A percentile compares a stretch with the other conserved stretches of the same genome.
These are phyloP conservation scores for Capsicum chinense DNA, from an alignment of 257 asterid genomes.

Conservation along the genomic window DNA sequence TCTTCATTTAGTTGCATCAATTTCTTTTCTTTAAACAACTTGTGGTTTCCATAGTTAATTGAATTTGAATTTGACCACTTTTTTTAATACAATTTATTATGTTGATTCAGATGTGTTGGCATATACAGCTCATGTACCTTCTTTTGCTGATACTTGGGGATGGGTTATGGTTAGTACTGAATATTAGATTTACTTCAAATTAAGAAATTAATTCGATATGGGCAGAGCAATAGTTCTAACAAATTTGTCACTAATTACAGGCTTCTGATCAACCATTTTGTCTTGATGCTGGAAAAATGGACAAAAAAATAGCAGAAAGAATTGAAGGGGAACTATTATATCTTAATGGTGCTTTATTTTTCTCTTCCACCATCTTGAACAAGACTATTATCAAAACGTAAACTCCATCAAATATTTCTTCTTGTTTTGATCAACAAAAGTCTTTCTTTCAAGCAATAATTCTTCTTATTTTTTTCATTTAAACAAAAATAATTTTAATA, in stretches of 20 bases:
- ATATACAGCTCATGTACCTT: constrained; percentile 96
- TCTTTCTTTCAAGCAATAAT: neutral
- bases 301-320: constrained; percentile 82
- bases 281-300: constrained; percentile 80
- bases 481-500: neutral
- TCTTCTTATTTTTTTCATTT: neutral
- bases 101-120: constrained; percentile 73
- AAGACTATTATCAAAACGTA: constrained; percentile 91
- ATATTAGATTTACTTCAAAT: constrained; percentile 17
- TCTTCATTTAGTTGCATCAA: neutral
- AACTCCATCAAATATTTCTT: neutral
- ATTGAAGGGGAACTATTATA: constrained; percentile 84
- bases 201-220: neutral
- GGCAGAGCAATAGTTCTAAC: neutral
- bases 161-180: constrained; percentile 75
- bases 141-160: constrained; percentile 99
- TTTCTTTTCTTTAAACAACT: neutral
- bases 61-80: neutral
- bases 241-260: constrained; percentile 37
- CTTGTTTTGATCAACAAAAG: neutral
- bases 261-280: constrained; percentile 90
- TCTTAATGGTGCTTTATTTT: constrained; percentile 84
- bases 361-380: constrained; percentile 85
- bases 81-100: neutral
- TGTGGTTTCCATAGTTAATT: neutral